Base-by-base conservation (phyloP, 208 protist genomes). In the Acanthamoeba rhysodes region DNA sequence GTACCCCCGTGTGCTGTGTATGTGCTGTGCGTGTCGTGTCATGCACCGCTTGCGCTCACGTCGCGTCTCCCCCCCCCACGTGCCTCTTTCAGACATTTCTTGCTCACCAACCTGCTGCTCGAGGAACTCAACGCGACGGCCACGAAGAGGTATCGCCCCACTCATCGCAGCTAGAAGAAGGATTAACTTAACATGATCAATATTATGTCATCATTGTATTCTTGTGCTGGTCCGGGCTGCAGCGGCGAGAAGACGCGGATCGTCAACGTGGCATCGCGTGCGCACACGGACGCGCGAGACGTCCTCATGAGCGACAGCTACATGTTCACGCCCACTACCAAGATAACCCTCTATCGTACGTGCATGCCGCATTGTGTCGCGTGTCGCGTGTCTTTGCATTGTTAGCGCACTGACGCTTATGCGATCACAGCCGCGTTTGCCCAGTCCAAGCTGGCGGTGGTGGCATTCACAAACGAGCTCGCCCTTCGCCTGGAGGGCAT, bases 401-500 rank as follows among this genome's bases (percentile, higher is more conserved):
- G 50, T 20, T 59, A 16, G 4, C 53, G 53, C 16, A 59, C 18
- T 22, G 12, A 41, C 16, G n/a, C 22, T 9, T 50, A 1, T 7
- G 32, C 72, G 0, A 80, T 9, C 14, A 10, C 82, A 90, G 82
- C 55, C n/a, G 82, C 82, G 12, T 90, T 90, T 90, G 82, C 82
- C 2, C 45, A 68, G 82, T 90, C 82, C 50, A 90, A 90, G 50
- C 55, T 90, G 55, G 82, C 82, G 12, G 27, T 90, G 82, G 82
- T 90, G 27, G 24, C 82, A 14, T 90, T 90, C 55, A 90, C 82
- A 16, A 90, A 90, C 29, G 82, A 90, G 82, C 55, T 90, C n/a
- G 82, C 82, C 29, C 45, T 90, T 18, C 45, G 82, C 7, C 82
- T 90, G 37, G 45, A 90, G 27, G 82, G 82, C 24, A 90, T 62